A percentile compares a stretch with the other conserved stretches of the same genome.
Conservation (phyloP, 1,284 basidiomycete genomes). For the Paramarasmius palmivorus region DNA sequence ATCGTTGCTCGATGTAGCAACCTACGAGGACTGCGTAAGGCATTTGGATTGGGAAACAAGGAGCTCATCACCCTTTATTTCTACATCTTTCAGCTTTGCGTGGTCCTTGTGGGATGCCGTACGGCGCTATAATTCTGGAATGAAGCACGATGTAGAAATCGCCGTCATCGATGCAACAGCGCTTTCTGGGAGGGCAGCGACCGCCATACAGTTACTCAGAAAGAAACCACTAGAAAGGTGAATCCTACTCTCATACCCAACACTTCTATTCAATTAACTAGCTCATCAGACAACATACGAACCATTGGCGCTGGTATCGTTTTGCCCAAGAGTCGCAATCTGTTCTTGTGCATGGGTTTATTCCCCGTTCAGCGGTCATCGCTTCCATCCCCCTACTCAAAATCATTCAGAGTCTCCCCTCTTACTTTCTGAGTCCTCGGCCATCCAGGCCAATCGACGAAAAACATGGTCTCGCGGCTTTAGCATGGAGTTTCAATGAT, state of each 20-base stretch:
- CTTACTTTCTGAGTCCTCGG: conserved; percentile 58
- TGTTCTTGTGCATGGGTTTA: conserved; percentile 67
- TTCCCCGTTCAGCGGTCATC: conserved; percentile 64
- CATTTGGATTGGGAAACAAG: conserved; percentile 79
- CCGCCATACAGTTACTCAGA: conserved; percentile 61
- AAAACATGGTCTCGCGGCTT: conserved; percentile 5
- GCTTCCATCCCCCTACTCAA: conserved; percentile 66
- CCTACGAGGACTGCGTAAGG: conserved; percentile 61
- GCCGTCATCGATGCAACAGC: conserved; percentile 71
- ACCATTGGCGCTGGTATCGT: conserved; percentile 75
- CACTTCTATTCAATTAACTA: conserved; percentile 2
- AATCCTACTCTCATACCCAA: conserved; percentile 24
- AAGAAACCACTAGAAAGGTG: conserved; percentile 54
- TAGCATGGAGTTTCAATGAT: conserved; percentile 62
- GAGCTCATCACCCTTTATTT: conserved; percentile 64
- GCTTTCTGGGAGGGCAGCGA: conserved; percentile 56
- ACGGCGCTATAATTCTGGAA: conserved; percentile 62
- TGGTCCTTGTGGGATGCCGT: conserved; percentile 82
- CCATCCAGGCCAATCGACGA: conserved; percentile 13
- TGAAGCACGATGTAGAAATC: conserved; percentile 75
- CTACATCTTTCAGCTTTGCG: conserved; percentile 74
- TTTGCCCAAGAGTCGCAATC: conserved; percentile 73
- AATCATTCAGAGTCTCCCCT: conserved; percentile 64
- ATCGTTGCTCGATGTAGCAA: conserved; percentile 34
- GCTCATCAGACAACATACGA: conserved; percentile 50